Evolutionary conservation across 2,329 filamentous ascomycete species (phyloP), one percentile per base, ranked within the genome.

Genomic region (Fusarium sp.): DNA sequence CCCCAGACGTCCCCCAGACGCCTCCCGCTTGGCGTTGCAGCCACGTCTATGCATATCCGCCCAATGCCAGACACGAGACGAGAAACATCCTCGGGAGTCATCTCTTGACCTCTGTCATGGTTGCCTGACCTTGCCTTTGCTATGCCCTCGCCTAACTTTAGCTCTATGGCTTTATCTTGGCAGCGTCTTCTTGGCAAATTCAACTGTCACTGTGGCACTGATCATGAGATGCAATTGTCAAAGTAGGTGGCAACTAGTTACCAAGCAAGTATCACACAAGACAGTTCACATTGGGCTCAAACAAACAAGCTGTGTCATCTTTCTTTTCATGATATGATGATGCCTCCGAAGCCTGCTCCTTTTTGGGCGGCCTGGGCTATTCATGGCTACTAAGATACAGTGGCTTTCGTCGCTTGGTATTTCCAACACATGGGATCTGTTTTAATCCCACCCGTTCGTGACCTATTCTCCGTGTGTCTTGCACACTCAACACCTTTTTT

Each of bases 261-360:
- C 46, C 1, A 33, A 33, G 46, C 1, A 33, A 33, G 46, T 27
- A 27, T 27, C 25, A 8, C 42, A 46, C 42, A 9, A 25, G 27
- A 40, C 27, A 51, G 31, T 67, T 67, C 57, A 69, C 60, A 61
- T 63, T 18, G 10, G 38, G 54, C 51, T 40, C 29, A 29, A 33
- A 29, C 38, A 36, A n/a, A 23, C 38, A 36, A n/a, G 14, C 40
- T 44, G 9, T 16, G 23, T 14, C 20, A 18, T 38, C 36, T 46
- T 65, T 53, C 42, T 65, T 57, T 57, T 56, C 34, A 20, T 65
- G 53, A 34, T 62, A 42, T 68, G 16, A 42, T 68, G 16, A 68
- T 56, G 38, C 44, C 56, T 60, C 59, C 27, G 33, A 56, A 49
- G 64, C 68, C 68, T 70, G 64, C 68, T 62, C 60, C 67, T 70